Percentiles rank a stretch among this genome's conserved stretches.
phyloP scores from a whole-genome alignment of 1,284 basidiomycete genomes.

The Cutaneotrichosporon sp. region DNA sequence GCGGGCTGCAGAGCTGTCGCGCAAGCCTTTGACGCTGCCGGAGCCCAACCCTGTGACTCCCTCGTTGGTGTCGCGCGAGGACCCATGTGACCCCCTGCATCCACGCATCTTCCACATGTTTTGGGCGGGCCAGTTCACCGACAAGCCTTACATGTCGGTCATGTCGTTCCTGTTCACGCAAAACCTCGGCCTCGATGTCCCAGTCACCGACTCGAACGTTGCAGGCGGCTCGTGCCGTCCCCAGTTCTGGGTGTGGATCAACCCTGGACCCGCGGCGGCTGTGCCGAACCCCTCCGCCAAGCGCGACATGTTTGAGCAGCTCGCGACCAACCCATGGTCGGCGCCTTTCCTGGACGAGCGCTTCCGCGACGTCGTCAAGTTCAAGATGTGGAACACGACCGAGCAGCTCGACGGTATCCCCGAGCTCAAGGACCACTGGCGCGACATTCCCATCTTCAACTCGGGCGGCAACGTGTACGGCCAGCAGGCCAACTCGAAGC shows the following conservation, averaged over 20 bases:
- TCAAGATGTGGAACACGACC: slow-evolving; percentile 85
- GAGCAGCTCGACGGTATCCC: slow-evolving; percentile 75
- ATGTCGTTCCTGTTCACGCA: slow-evolving; percentile 76
- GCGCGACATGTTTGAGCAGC: slow-evolving; percentile 60
- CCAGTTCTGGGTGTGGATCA: slow-evolving; percentile 85
- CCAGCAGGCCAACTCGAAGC: slow-evolving; percentile 35
- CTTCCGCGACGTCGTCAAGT: slow-evolving; percentile 72
- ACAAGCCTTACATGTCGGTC: slow-evolving; percentile 74
- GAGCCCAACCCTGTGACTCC: slow-evolving; percentile 28
- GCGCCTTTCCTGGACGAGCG: slow-evolving; percentile 74
- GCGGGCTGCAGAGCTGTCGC: slow-evolving; percentile 27
- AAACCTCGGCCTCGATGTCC: slow-evolving; percentile 63
- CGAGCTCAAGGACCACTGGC: slow-evolving; percentile 73
- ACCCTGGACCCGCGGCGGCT: slow-evolving; percentile 60
- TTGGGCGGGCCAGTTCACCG: slow-evolving; percentile 76
- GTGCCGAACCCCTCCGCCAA: slow-evolving; percentile 66
- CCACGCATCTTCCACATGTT: slow-evolving; percentile 78
- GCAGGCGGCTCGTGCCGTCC: slow-evolving; percentile 57
- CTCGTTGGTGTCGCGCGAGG: slow-evolving; percentile 37
- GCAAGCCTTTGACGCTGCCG: slow-evolving; percentile 34
- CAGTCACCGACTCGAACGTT: slow-evolving; percentile 21
- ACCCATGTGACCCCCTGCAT: slow-evolving; percentile 62
- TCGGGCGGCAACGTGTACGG: slow-evolving; percentile 64
- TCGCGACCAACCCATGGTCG: slow-evolving; percentile 74
- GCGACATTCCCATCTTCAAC: slow-evolving; percentile 63